phyloP scores from a whole-genome alignment of 2,329 filamentous ascomycete genomes.

The Sporothrix dimorphospora region DNA sequence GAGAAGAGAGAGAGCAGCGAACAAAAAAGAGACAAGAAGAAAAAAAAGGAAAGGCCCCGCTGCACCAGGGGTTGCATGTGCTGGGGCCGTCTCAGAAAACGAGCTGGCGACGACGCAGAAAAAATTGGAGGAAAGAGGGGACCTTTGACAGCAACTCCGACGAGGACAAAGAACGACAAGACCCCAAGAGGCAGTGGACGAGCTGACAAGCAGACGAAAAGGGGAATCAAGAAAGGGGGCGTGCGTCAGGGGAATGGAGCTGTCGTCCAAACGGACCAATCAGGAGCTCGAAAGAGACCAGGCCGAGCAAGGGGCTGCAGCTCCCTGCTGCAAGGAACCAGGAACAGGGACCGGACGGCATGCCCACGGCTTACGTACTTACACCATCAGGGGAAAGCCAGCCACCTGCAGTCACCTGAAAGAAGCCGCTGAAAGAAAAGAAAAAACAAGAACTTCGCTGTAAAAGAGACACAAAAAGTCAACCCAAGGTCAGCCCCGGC shows the following conservation, averaged over 20 bases:
- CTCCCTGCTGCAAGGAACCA: slow-evolving; percentile 22
- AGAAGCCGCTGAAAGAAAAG: background rate
- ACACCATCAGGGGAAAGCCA: background rate
- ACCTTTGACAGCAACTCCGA: background rate
- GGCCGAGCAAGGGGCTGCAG: slow-evolving; percentile 2
- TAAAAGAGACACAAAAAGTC: background rate
- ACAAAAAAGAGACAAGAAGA: background rate
- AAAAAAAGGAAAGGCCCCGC: background rate
- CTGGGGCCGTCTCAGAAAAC: slow-evolving; percentile 25
- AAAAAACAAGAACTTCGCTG: too few relatives aligned
- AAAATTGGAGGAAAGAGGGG: slow-evolving; percentile 8
- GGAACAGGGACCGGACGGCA: slow-evolving; percentile 20
- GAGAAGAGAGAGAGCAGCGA: background rate
- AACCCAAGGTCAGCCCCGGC: background rate
- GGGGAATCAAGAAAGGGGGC: slow-evolving; percentile 8
- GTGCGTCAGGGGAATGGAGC: slow-evolving; percentile 13
- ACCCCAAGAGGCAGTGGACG: background rate
- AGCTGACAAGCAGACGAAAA: background rate
- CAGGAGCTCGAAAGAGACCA: background rate
- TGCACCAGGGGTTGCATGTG: slow-evolving; percentile 22
- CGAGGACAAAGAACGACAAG: background rate
- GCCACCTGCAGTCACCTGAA: background rate
- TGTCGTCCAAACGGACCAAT: background rate
- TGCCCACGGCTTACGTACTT: slow-evolving; percentile 20
- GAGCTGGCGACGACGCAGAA: slow-evolving; percentile 14